Evolutionary conservation across 106 monocot genomes (phyloP).

Genomic region (Apostasia shenzhenica): DNA sequence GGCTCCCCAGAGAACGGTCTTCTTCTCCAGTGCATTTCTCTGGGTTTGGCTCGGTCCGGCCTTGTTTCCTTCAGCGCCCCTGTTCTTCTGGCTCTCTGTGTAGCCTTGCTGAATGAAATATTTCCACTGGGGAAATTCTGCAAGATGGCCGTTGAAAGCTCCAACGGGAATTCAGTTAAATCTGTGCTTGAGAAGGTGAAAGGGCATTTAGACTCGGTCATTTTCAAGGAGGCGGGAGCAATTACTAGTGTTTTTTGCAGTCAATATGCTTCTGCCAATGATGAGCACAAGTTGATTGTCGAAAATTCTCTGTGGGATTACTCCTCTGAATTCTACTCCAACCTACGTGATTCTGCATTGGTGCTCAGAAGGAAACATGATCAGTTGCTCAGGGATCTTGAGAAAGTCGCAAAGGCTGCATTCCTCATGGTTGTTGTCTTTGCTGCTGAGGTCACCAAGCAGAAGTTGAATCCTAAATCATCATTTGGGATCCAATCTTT

Average conservation of each 20-base stretch:
- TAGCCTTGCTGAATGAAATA: slow-evolving; percentile 39
- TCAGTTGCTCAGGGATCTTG: slow-evolving; percentile 42
- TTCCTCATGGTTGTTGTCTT: slow-evolving; percentile 97
- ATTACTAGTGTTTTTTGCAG: slow-evolving; percentile 70
- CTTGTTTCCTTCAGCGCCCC: slow-evolving; percentile 21
- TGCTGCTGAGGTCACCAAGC: slow-evolving; percentile 57
- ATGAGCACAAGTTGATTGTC: slow-evolving; percentile 21
- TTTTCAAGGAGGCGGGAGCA: slow-evolving; percentile 90
- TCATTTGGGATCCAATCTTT: slow-evolving; percentile 16
- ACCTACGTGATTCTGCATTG: slow-evolving; percentile 28
- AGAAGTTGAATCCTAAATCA: slow-evolving; percentile 45
- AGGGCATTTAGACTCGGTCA: slow-evolving; percentile 38
- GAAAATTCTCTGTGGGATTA: slow-evolving; percentile 68
- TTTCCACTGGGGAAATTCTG: slow-evolving; percentile 45
- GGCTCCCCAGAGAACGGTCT: slow-evolving; percentile 17
- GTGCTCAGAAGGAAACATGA: slow-evolving; percentile 19
- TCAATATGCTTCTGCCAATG: slow-evolving; percentile 60
- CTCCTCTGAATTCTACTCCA: slow-evolving; percentile 37
- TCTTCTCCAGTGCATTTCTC: slow-evolving; percentile 56
- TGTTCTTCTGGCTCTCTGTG: slow-evolving; percentile 50
- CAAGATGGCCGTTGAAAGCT: slow-evolving; percentile 17
- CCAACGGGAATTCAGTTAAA: slow-evolving; percentile 3
- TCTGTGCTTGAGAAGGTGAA: slow-evolving; percentile 11
- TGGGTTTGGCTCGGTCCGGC: slow-evolving; percentile 70
- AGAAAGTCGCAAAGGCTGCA: slow-evolving; percentile 78